These are phyloP conservation scores for Lasiosphaeriaceae sp. DNA, from an alignment of 495 filamentous ascomycete species.

Conservation along the genomic window DNA sequence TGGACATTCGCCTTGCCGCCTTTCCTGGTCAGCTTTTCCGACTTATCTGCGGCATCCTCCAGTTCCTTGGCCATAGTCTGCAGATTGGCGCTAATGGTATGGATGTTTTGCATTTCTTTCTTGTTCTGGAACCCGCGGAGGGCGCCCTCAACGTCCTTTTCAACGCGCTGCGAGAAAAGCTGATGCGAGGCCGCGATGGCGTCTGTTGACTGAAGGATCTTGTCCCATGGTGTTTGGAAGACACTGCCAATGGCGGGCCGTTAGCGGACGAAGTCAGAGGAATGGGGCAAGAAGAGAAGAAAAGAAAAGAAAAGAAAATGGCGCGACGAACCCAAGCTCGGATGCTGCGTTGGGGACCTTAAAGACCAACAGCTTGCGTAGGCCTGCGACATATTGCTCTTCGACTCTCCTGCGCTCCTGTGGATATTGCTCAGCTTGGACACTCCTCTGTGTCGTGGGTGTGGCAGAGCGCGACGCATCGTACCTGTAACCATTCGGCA, in stretches of 20 bases:
- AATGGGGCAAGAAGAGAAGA: slow-evolving; percentile 12
- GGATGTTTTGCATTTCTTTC: slow-evolving; percentile 77
- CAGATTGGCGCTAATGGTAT: slow-evolving; percentile 77
- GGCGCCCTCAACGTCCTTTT: slow-evolving; percentile 84
- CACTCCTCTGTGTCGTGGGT: background rate
- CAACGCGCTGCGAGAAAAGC: slow-evolving; percentile 76
- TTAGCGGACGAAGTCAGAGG: slow-evolving; percentile 11
- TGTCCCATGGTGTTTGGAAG: slow-evolving; percentile 90
- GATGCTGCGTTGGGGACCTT: slow-evolving; percentile 66
- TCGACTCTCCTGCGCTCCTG: slow-evolving; percentile 93
- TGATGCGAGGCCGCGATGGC: slow-evolving; percentile 80
- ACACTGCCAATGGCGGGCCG: slow-evolving; percentile 51
- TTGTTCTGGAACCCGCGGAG: slow-evolving; percentile 69
- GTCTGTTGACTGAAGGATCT: slow-evolving; percentile 76
- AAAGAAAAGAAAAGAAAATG: slow-evolving; percentile 5
- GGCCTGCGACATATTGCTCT: slow-evolving; percentile 79
- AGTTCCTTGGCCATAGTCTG: slow-evolving; percentile 76
- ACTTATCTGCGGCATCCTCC: slow-evolving; percentile 78
- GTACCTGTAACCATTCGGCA: slow-evolving; percentile 95
- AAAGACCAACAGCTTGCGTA: slow-evolving; percentile 75
- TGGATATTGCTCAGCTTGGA: slow-evolving; percentile 22
- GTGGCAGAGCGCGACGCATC: slow-evolving; percentile 10
- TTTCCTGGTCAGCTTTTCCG: slow-evolving; percentile 79
- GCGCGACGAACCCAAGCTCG: slow-evolving; percentile 71
- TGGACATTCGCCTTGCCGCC: slow-evolving; percentile 74